phyloP scores from a whole-genome alignment of 768 basidiomycete genomes.

The Inosperma sp. region DNA sequence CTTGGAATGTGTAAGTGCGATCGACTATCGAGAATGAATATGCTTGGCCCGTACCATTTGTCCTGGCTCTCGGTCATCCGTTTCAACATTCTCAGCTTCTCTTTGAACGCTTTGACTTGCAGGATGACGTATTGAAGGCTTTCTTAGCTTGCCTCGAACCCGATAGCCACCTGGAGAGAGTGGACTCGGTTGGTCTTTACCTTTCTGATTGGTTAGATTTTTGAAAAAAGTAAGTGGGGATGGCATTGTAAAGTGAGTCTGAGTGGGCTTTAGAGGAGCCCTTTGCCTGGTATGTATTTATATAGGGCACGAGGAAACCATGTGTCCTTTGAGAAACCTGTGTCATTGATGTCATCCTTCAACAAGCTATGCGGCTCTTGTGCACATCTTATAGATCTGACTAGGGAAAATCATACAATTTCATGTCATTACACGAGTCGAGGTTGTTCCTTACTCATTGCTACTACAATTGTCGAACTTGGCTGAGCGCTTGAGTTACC shows the following conservation, averaged over 20 bases:
- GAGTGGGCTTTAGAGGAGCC: not conserved
- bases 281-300: not conserved
- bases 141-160: slow-evolving; percentile 12
- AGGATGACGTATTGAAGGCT: slow-evolving; percentile 4
- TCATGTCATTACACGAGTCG: no score
- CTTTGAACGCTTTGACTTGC: no score
- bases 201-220: slow-evolving; percentile 12
- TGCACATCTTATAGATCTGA: no score
- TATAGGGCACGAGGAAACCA: slow-evolving; percentile 20
- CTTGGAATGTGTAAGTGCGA: not conserved
- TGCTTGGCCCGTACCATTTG: no score
- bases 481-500: slow-evolving; percentile 55
- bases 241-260: slow-evolving; percentile 12
- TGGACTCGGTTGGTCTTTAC: not conserved
- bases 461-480: slow-evolving; percentile 55
- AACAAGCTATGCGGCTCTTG: no score
- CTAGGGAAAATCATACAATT: no score
- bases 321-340: no score
- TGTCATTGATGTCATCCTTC: no score
- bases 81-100: no score
- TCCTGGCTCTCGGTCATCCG: no score
- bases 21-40: no score
- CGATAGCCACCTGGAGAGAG: not conserved
- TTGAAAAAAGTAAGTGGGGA: slow-evolving; percentile 28
- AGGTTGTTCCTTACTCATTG: not conserved